Evolutionary conservation across 2,329 filamentous ascomycete genomes (phyloP).

Genomic region (Chrysosphaeria jannelii): DNA sequence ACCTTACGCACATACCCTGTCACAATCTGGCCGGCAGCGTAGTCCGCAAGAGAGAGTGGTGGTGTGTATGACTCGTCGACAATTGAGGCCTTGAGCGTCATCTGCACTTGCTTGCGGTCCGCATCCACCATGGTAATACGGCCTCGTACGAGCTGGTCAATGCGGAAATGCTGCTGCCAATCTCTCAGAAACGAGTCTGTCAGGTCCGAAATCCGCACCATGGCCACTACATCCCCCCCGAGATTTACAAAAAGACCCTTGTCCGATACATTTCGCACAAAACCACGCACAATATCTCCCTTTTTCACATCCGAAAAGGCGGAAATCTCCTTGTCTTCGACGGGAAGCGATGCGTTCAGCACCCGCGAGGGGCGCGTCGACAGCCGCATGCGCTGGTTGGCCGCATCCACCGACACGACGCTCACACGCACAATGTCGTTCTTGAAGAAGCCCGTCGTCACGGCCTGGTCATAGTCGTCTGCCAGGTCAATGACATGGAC

Average conservation of each 20-base stretch:
- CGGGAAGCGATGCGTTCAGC: conserved; percentile 51
- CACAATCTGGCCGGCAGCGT: conserved; percentile 51
- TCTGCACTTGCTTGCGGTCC: conserved; percentile 39
- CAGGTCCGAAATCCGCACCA: conserved; percentile 63
- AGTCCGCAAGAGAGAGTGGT: conserved; percentile 41
- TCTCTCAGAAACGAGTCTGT: conserved; percentile 83
- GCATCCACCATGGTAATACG: conserved; percentile 47
- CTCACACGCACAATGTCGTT: conserved; percentile 75
- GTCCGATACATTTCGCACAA: conserved; percentile 69
- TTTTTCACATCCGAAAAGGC: conserved; percentile 38
- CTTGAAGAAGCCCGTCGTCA: conserved; percentile 45
- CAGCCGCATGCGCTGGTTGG: conserved; percentile 59
- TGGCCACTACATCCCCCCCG: conserved; percentile 51
- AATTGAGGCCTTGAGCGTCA: conserved; percentile 66
- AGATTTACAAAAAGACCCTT: conserved; percentile 71
- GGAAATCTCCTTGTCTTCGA: conserved; percentile 56
- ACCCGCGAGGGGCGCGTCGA: conserved; percentile 71
- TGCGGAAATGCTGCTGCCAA: conserved; percentile 70
- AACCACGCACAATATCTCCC: conserved; percentile 63
- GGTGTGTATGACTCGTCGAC: conserved; percentile 45
- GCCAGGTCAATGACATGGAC: conserved; percentile 57
- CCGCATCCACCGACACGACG: conserved; percentile 45
- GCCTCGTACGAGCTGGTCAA: conserved; percentile 74
- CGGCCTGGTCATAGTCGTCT: conserved; percentile 62
- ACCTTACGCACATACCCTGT: conserved; percentile 83